Evolutionary conservation across 2,329 filamentous ascomycete species (phyloP).

Genomic region (Aspergillus sojae): DNA sequence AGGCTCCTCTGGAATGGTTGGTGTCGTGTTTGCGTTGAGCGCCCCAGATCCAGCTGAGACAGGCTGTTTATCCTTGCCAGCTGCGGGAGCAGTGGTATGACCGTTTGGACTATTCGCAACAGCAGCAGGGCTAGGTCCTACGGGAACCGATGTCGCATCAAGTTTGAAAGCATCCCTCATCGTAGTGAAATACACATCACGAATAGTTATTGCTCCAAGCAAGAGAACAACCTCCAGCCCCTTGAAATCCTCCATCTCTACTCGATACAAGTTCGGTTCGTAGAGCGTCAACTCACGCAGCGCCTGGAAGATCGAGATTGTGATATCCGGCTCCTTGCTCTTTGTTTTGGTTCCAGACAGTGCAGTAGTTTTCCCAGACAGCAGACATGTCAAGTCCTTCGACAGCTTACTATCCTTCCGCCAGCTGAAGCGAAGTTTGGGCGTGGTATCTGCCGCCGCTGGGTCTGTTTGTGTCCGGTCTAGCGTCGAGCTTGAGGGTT

Average conservation of each 20-base stretch:
- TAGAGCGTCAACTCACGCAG: constrained; percentile 83
- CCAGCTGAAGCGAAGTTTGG: constrained; percentile 85
- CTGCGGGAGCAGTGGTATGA: neutral
- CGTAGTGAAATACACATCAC: constrained; percentile 64
- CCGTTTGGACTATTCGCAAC: neutral
- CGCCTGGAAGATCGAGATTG: constrained; percentile 81
- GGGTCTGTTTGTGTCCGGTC: constrained; percentile 72
- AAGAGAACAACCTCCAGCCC: constrained; percentile 82
- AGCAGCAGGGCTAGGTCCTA: constrained; percentile 26
- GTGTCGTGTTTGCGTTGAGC: neutral
- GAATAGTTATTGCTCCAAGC: constrained; percentile 61
- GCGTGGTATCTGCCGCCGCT: constrained; percentile 57
- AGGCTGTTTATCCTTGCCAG: neutral
- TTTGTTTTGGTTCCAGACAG: constrained; percentile 66
- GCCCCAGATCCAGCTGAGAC: constrained; percentile 10
- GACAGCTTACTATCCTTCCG: constrained; percentile 82
- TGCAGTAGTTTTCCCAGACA: constrained; percentile 74
- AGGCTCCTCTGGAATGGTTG: constrained; percentile 13
- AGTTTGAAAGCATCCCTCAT: constrained; percentile 80
- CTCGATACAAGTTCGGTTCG: constrained; percentile 85
- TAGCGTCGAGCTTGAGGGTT: constrained; percentile 75
- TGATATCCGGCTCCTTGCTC: constrained; percentile 92
- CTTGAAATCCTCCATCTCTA: constrained; percentile 93
- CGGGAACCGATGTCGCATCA: constrained; percentile 11
- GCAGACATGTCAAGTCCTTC: constrained; percentile 85